Conservation (phyloP, 192 early-diverging fungal genomes). For the Entomortierella beljakovae region DNA sequence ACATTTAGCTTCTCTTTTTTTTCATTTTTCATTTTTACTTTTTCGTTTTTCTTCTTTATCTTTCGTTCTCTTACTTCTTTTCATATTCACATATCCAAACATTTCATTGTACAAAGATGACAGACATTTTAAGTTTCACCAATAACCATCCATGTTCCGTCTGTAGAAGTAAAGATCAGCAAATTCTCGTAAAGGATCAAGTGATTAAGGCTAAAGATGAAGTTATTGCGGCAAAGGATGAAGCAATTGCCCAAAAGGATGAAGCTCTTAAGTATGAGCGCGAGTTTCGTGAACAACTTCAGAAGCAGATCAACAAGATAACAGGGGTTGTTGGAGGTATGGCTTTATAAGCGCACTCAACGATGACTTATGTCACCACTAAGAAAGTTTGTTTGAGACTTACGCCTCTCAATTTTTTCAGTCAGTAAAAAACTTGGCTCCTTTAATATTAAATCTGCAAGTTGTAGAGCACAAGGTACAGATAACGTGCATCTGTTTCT, state of each 20-base stretch:
- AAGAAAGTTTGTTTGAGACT: background rate
- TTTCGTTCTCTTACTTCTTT: background rate
- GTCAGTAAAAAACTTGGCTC: conserved; percentile 18
- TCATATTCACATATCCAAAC: background rate
- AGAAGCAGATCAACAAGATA: conserved; percentile 51
- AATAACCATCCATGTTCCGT: background rate
- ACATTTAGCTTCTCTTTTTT: too few relatives aligned
- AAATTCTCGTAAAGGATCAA: conserved; percentile 36
- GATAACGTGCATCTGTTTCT: background rate
- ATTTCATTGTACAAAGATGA: conserved; percentile 2
- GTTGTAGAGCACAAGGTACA: conserved; percentile 41
- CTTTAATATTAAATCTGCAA: conserved; percentile 31
- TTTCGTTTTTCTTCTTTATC: background rate
- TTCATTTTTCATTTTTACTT: too few relatives aligned
- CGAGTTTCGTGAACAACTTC: conserved; percentile 28
- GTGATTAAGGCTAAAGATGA: conserved; percentile 42
- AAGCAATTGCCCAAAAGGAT: conserved; percentile 45
- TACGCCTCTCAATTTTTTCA: background rate
- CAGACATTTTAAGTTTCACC: background rate
- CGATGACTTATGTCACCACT: background rate
- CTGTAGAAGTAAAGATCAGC: conserved; percentile 43
- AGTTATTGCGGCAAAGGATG: conserved; percentile 14
- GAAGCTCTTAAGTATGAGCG: conserved; percentile 19
- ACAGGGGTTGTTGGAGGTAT: too few relatives aligned
- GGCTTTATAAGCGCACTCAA: too few relatives aligned